Percentiles rank a stretch among this genome's conserved stretches.
phyloP scores from a whole-genome alignment of 257 asterid genomes.

The Solanum ossicruentum region DNA sequence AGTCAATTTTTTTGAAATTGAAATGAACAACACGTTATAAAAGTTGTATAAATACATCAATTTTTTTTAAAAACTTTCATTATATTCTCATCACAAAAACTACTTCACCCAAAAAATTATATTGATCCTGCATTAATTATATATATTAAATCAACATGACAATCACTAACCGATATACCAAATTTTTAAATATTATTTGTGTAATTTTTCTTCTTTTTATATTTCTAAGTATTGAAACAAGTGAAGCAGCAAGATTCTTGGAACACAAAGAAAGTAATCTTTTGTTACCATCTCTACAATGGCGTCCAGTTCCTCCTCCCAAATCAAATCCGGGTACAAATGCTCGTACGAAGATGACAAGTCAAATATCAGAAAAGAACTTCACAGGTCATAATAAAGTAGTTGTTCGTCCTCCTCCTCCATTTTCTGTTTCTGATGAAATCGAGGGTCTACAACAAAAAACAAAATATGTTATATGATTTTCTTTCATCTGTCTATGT shows the following conservation, averaged over 20 bases:
- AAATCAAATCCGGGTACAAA: background rate
- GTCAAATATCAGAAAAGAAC: background rate
- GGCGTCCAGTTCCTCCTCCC: background rate
- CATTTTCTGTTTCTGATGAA: background rate
- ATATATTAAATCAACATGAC: background rate
- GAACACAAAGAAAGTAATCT: conserved; percentile 10
- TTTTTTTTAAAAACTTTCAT: background rate
- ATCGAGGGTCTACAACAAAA: background rate
- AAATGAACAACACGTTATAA: background rate
- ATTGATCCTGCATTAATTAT: background rate
- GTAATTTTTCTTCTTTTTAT: background rate
- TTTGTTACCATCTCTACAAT: background rate
- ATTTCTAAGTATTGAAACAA: background rate
- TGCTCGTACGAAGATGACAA: background rate
- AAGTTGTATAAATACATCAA: conserved; percentile 2
- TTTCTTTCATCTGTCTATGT: background rate
- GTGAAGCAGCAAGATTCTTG: conserved; percentile 23
- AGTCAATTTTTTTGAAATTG: background rate
- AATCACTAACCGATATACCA: background rate
- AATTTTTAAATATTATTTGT: background rate
- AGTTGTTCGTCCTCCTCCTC: background rate
- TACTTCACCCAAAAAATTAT: background rate
- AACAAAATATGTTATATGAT: background rate
- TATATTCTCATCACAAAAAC: background rate
- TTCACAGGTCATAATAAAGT: background rate